These are phyloP conservation scores for Ceratopteris richardii DNA, from an alignment of 75 land plant genomes.

Conservation along the genomic window DNA sequence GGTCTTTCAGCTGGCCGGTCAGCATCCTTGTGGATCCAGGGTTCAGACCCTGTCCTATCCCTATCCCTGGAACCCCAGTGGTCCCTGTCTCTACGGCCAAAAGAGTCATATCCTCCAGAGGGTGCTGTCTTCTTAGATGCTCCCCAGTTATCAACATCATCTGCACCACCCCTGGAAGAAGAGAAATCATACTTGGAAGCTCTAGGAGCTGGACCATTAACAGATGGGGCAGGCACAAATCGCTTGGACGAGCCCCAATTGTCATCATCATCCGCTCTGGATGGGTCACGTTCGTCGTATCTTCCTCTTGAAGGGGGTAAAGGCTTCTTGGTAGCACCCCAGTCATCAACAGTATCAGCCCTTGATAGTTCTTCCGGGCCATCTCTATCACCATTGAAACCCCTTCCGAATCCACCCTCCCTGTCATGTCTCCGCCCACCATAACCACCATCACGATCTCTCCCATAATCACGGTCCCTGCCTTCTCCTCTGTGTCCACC, in stretches of 20 bases:
- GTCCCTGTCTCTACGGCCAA: conserved; percentile 20
- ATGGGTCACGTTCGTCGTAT: conserved; percentile 32
- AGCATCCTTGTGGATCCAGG: conserved; percentile 25
- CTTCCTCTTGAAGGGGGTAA: conserved; percentile 5
- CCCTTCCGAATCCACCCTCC: conserved; percentile 1
- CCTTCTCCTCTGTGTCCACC: conserved; percentile 33
- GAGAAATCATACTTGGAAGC: conserved; percentile 1
- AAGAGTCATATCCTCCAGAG: conserved; percentile 19
- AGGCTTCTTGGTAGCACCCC: conserved; percentile 65
- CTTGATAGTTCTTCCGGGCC: conserved; percentile 25
- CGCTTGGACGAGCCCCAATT: conserved; percentile 53
- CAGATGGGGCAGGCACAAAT: conserved; percentile 11
- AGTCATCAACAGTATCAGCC: conserved; percentile 74
- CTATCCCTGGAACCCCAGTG: neutral
- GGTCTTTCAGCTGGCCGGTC: conserved; percentile 44
- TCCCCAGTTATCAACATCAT: conserved; percentile 9
- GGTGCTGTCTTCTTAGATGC: conserved; percentile 20
- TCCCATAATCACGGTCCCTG: conserved; percentile 11
- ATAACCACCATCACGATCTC: conserved; percentile 21
- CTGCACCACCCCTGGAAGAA: conserved; percentile 11
- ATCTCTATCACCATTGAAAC: conserved; percentile 3
- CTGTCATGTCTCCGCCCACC: conserved; percentile 22
- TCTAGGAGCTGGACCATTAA: neutral
- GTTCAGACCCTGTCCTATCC: conserved; percentile 21
- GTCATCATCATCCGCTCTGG: conserved; percentile 51